These are phyloP conservation scores for Nemania diffusa DNA, from an alignment of 2,329 filamentous ascomycete genomes.

Conservation along the genomic window DNA sequence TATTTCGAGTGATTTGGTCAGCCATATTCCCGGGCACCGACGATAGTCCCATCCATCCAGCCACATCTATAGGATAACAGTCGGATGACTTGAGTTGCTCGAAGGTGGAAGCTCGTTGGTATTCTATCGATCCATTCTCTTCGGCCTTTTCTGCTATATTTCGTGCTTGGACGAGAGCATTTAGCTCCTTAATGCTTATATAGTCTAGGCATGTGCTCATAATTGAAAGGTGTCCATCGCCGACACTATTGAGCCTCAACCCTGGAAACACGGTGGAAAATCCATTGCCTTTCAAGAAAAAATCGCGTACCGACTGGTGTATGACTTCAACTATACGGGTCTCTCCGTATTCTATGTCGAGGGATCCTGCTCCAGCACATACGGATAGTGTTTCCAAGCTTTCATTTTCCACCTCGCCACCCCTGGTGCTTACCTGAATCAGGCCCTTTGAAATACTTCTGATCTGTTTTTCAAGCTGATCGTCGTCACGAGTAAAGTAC, in stretches of 20 bases:
- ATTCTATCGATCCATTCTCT: not conserved
- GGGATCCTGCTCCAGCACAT: conserved; percentile 11
- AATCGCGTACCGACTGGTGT: conserved; percentile 10
- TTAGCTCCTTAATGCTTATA: not conserved
- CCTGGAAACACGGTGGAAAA: not conserved
- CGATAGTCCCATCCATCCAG: not conserved
- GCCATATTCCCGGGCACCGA: not conserved
- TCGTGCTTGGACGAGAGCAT: conserved; percentile 1
- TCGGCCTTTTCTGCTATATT: not conserved
- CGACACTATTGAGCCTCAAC: not conserved
- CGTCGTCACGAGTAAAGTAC: not conserved
- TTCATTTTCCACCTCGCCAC: not conserved
- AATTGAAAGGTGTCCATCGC: not conserved
- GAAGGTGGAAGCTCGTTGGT: not conserved
- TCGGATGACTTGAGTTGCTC: not conserved
- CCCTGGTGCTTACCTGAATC: not conserved
- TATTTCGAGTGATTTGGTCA: not conserved
- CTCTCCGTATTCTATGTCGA: not conserved
- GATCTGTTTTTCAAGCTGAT: conserved; percentile 7
- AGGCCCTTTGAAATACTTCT: conserved; percentile 9
- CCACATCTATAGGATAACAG: not conserved
- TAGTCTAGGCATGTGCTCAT: not conserved
- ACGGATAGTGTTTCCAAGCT: not conserved
- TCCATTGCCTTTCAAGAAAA: not conserved
- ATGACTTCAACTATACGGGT: conserved; percentile 2